Percentiles rank a stretch among this genome's conserved stretches.
Conservation (phyloP, 1,284 basidiomycete genomes). For the Boletus semigastroideus region DNA sequence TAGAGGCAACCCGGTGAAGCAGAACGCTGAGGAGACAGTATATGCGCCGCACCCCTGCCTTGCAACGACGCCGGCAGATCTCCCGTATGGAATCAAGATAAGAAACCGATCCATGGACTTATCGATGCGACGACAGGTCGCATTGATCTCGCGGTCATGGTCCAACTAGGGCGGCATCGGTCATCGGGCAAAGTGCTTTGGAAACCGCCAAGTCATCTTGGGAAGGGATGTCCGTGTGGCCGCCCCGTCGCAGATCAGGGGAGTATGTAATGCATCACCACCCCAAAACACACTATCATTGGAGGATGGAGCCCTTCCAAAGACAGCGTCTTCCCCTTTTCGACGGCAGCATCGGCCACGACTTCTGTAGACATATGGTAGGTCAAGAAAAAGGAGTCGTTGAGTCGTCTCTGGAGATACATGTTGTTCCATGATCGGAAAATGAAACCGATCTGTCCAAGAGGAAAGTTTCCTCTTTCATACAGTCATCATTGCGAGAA, state of each 20-base stretch:
- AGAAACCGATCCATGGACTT: conserved; percentile 5
- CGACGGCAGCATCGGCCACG: background rate
- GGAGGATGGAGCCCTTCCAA: background rate
- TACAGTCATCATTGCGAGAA: background rate
- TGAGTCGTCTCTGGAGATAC: background rate
- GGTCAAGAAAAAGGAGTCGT: background rate
- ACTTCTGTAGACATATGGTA: background rate
- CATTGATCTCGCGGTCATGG: background rate
- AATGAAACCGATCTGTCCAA: too few species aligned
- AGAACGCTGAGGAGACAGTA: background rate
- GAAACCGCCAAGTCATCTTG: background rate
- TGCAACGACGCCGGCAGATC: background rate
- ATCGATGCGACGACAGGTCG: background rate
- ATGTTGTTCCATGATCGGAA: background rate
- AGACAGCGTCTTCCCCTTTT: background rate
- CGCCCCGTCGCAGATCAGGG: conserved; percentile 11
- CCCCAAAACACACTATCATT: background rate
- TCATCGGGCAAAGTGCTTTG: background rate
- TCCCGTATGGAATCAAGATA: background rate
- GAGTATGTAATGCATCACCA: background rate
- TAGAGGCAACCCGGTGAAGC: background rate
- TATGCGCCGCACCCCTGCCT: too few species aligned
- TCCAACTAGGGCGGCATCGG: too few species aligned
- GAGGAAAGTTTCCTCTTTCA: background rate
- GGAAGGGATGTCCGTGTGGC: background rate